Evolutionary conservation across 495 filamentous ascomycete genomes (phyloP), one percentile per base, ranked within the genome.

Genomic region (Penicillium parvum): DNA sequence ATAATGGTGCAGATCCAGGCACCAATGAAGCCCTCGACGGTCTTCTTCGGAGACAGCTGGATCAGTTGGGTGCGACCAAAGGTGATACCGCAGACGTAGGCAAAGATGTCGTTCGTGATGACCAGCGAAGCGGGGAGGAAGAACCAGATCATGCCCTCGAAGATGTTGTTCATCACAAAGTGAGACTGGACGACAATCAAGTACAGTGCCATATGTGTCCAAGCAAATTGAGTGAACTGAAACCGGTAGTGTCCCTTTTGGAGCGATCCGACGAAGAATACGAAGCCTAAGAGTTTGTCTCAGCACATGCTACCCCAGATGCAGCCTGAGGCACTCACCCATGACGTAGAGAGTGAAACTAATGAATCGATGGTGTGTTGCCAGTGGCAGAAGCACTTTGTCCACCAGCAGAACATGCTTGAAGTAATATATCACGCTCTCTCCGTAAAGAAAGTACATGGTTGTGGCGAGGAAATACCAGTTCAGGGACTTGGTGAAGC

Each of bases 111-210:
- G 58, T 99, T 99, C 26, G 86, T 95, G 57, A 97, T 96, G 54
- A 99, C 94, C 41, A 99, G 76, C 19, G 86, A 84, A 3, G 88
- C 90, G 2, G 94, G 94, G 32, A 99, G 74, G 78, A 99, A 96
- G 76, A 99, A 97, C 94, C 94, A 99, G 62, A 99, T 92, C 88
- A 99, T 89, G 66, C 94, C 94, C 70, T 99, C 94, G 63, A 99
- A 91, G 46, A 97, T 84, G 67, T 97, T 99, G 74, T 99, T 97
- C 86, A 99, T 96, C 65, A 99, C 88, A 60, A 99, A 99, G 65
- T 99, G 94, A 16, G 94, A 89, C 63, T 99, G 94, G 9, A 96
- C 88, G 17, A 96, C 90, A 52, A 99, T 96, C 56, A 99, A 70
- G 72, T 95, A 96, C 21, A 99, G 78, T 2, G 94, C 94, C 88